These are phyloP conservation scores for Nigrospora sphaerica DNA, from an alignment of 2,329 filamentous ascomycete species.

Conservation along the genomic window DNA sequence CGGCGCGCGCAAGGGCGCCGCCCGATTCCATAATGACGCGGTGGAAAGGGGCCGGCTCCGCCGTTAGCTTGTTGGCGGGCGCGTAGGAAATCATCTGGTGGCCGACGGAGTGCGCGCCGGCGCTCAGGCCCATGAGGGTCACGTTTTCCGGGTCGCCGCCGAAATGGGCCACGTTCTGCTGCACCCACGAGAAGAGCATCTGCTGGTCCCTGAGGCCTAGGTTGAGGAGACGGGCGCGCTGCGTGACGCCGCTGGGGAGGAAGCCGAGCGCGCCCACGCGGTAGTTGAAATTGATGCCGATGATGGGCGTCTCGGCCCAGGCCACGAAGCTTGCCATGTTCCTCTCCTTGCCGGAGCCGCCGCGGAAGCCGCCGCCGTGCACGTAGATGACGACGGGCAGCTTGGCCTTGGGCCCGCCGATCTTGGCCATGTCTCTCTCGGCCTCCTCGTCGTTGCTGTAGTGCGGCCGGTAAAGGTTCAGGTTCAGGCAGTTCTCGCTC, in stretches of 20 bases:
- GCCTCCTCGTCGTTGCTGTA: conserved; percentile 15
- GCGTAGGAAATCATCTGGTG: conserved; percentile 55
- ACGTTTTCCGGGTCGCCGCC: conserved; percentile 52
- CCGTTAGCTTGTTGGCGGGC: conserved; percentile 22
- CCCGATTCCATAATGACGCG: conserved; percentile 52
- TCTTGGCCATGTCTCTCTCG: conserved; percentile 14
- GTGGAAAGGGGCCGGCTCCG: conserved; percentile 34
- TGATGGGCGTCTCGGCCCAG: conserved; percentile 43
- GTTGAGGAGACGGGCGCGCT: conserved; percentile 51
- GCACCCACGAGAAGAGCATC: conserved; percentile 52
- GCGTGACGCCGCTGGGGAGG: conserved; percentile 46
- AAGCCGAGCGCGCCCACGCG: conserved; percentile 65
- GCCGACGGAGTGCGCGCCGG: conserved; percentile 59
- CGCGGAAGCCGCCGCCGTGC: conserved; percentile 58
- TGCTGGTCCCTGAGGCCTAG: conserved; percentile 58
- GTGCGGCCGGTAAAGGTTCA: conserved; percentile 41
- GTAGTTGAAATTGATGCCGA: conserved; percentile 56
- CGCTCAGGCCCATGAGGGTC: conserved; percentile 55
- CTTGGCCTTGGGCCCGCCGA: conserved; percentile 14
- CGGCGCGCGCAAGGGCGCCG: conserved; percentile 45
- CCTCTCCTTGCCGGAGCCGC: conserved; percentile 43
- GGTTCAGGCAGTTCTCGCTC: conserved; percentile 45
- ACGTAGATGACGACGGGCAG: conserved; percentile 52
- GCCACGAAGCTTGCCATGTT: conserved; percentile 56
- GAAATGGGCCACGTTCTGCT: conserved; percentile 50